Conservation (phyloP, 139 green algal genomes). For the Closterium sp. region DNA sequence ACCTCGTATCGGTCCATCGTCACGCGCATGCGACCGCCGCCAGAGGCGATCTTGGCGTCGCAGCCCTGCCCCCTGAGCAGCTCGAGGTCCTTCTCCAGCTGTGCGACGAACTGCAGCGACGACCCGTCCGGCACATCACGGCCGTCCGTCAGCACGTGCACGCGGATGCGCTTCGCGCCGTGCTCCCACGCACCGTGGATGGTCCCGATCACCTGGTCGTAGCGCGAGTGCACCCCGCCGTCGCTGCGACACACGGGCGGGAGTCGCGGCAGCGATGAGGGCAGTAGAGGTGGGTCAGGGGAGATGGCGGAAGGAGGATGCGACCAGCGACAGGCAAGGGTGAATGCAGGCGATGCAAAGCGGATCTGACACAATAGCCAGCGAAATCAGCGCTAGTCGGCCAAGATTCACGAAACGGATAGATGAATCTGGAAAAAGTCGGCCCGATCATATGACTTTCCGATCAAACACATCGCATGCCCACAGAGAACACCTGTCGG, state of each 20-base stretch:
- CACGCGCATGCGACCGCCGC: slow-evolving; percentile 89
- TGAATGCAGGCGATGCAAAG: slow-evolving; percentile 64
- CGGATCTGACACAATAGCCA: slow-evolving; percentile 87
- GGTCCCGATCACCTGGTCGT: slow-evolving; percentile 72
- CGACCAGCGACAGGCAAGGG: slow-evolving; percentile 90
- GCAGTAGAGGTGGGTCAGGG: slow-evolving; percentile 29
- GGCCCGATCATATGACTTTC: too few species aligned
- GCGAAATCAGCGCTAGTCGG: slow-evolving; percentile 66
- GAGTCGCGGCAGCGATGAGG: too few species aligned
- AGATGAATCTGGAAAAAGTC: too few species aligned
- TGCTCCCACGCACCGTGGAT: slow-evolving; percentile 66
- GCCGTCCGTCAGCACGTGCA: slow-evolving; percentile 91
- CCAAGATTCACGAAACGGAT: too few species aligned
- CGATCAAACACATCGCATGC: too few species aligned
- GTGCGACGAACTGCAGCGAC: slow-evolving; percentile 68
- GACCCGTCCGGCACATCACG: slow-evolving; percentile 81
- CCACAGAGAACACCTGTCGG: neutral
- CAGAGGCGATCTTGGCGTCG: slow-evolving; percentile 86
- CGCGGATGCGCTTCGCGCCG: slow-evolving; percentile 82
- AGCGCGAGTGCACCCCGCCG: slow-evolving; percentile 89
- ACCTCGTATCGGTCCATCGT: slow-evolving; percentile 96
- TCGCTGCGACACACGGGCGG: slow-evolving; percentile 48
- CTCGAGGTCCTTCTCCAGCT: slow-evolving; percentile 73
- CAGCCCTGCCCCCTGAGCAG: slow-evolving; percentile 49
- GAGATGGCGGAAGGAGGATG: slow-evolving; percentile 69